These are phyloP conservation scores for Monilinia fructigena DNA, from an alignment of 2,329 filamentous ascomycete species.

Conservation along the genomic window DNA sequence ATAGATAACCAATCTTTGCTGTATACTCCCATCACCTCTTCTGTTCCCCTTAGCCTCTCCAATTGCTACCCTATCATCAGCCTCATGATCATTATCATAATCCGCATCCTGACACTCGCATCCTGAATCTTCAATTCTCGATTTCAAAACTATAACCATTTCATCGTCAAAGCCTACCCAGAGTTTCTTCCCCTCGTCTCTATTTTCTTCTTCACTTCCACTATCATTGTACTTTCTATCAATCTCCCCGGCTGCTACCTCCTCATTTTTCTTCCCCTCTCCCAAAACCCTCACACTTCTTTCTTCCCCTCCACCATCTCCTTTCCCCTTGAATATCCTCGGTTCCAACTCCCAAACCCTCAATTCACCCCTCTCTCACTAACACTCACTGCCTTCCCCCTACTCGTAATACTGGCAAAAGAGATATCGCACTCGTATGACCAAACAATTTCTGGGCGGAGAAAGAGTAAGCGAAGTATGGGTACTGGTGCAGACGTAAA, in stretches of 20 bases:
- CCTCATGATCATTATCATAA: background rate
- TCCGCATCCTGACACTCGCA: background rate
- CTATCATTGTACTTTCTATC: slow-evolving; percentile 10
- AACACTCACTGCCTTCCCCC: slow-evolving; percentile 65
- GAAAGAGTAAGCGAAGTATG: slow-evolving; percentile 55
- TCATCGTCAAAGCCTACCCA: slow-evolving; percentile 73
- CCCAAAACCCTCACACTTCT: slow-evolving; percentile 14
- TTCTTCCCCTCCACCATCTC: slow-evolving; percentile 34
- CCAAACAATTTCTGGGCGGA: slow-evolving; percentile 66
- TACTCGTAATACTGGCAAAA: slow-evolving; percentile 64
- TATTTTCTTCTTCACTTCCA: background rate
- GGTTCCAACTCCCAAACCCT: slow-evolving; percentile 23
- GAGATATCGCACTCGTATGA: slow-evolving; percentile 69
- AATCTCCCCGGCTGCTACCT: slow-evolving; percentile 20
- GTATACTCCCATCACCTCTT: background rate
- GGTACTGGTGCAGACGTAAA: slow-evolving; percentile 66
- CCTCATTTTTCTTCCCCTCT: slow-evolving; percentile 51
- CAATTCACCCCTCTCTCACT: slow-evolving; percentile 30
- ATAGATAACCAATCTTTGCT: slow-evolving; percentile 63
- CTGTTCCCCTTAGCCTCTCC: background rate
- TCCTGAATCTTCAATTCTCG: background rate
- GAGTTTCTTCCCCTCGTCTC: slow-evolving; percentile 39
- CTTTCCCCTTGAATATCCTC: slow-evolving; percentile 37
- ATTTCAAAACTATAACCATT: slow-evolving; percentile 62
- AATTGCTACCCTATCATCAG: too few relatives aligned